A percentile compares a stretch with the other conserved stretches of the same genome.
Evolutionary conservation across 2,329 filamentous ascomycete species (phyloP).

Genomic region (Fusarium poae): DNA sequence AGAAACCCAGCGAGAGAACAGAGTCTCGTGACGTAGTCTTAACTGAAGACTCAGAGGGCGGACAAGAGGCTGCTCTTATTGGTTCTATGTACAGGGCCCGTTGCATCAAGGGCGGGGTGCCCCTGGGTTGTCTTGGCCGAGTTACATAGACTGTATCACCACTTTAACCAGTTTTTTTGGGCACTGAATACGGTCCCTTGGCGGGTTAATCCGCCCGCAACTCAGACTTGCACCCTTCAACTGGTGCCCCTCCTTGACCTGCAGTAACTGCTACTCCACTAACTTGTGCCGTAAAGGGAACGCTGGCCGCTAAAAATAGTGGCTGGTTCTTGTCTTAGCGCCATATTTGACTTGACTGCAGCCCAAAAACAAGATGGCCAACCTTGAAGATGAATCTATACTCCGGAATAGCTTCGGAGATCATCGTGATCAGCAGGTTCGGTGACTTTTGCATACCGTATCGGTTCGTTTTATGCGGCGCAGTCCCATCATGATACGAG

Average conservation of each 20-base stretch:
- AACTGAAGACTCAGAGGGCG: constrained; percentile 33
- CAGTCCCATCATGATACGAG: constrained; percentile 3
- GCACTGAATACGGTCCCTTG: constrained; percentile 26
- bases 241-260: constrained; percentile 21
- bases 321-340: constrained; percentile 20
- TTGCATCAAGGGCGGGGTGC: constrained; percentile 44
- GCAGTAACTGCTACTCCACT: constrained; percentile 13
- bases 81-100: constrained; percentile 30
- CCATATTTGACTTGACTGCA: background rate
- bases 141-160: constrained; percentile 29
- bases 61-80: constrained; percentile 25
- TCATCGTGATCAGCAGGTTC: constrained; percentile 7
- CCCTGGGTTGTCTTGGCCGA: constrained; percentile 34
- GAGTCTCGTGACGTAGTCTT: constrained; percentile 51
- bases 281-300: constrained; percentile 7
- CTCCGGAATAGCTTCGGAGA: constrained; percentile 6
- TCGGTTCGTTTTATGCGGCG: background rate
- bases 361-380: background rate
- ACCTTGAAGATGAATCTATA: constrained; percentile 2
- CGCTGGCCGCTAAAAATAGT: constrained; percentile 34
- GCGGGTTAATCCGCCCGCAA: constrained; percentile 28
- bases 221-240: constrained; percentile 10
- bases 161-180: constrained; percentile 29
- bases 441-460: constrained; percentile 1
- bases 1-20: constrained; percentile 28